These are phyloP conservation scores for Hypoxylon sp. DNA, from an alignment of 2,329 filamentous ascomycete species.

Conservation along the genomic window DNA sequence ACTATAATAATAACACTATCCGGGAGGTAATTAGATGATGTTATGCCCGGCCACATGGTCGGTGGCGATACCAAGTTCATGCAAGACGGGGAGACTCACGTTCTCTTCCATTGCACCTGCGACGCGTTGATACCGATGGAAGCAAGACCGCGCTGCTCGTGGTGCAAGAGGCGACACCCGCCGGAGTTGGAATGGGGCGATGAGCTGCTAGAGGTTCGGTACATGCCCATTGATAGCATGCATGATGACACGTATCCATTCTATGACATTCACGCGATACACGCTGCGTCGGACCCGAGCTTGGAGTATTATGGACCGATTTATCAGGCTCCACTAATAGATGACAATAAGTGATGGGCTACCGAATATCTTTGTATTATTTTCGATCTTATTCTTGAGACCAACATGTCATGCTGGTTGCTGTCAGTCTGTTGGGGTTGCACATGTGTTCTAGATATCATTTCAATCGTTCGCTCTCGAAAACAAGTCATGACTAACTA, in stretches of 20 bases:
- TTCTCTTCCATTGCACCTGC: slow-evolving; percentile 7
- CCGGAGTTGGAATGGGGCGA: slow-evolving; percentile 3
- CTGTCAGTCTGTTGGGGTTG: too few relatives aligned
- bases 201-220: not conserved
- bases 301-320: not conserved
- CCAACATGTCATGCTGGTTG: not conserved
- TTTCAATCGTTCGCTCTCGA: too few relatives aligned
- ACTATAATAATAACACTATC: slow-evolving; percentile 8
- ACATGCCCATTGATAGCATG: not conserved
- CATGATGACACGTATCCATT: slow-evolving; percentile 2
- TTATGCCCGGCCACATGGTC: not conserved
- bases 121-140: slow-evolving; percentile 4
- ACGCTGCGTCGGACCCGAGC: not conserved
- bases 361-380: not conserved
- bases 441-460: too few relatives aligned
- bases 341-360: not conserved
- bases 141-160: slow-evolving; percentile 5
- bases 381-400: not conserved
- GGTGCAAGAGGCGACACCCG: slow-evolving; percentile 6
- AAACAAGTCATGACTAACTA: too few relatives aligned
- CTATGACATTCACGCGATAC: not conserved
- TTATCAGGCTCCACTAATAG: not conserved
- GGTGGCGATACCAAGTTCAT: slow-evolving; percentile 7
- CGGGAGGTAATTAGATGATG: not conserved
- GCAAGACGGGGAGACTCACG: not conserved